Base-by-base conservation (phyloP, 1,284 basidiomycete species). In the Rhodofomes roseus region DNA sequence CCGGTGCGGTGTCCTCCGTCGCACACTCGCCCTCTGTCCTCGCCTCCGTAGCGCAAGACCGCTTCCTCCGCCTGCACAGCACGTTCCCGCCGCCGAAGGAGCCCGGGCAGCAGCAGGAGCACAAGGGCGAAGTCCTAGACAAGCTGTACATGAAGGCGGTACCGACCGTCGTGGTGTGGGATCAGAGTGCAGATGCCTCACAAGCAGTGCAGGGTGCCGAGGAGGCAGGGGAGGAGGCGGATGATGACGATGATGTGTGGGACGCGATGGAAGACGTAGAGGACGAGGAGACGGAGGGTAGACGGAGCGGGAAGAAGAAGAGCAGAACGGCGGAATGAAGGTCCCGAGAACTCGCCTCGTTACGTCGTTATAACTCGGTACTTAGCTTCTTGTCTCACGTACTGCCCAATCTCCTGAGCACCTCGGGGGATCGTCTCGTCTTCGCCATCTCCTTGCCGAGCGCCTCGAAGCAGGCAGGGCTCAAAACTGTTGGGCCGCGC, bases 61-160 rank as follows among this genome's bases (percentile, higher is more conserved):
- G 89, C 37, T 90, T 82, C 64, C 75, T 87, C 29, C 85, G 93
- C n/a, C 73, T 95, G 22, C 90, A 93, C 66, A 86, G 82, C 54
- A 82, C 84, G 0, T 81, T 81, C 50, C 74, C 85, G 6, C 86
- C 85, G 8, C 82, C 85, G 0, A 46, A 69, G 2, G 72, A 80
- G 57, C 74, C 73, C 1, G 83, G 82, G 25, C 71, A 80, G 54
- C 85, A 83, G 58, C 82, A 83, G 59, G 81, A 86, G 46, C 74
- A 78, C 53, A 89, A 85, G 68, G 92, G 91, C 1, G 75, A 80
- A 51, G 81, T 93, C 5, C 69, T 92, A 3, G 84, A 85, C 22
- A 90, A 87, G 69, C 70, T 83, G 2, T 94, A 87, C 70, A 80
- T 89, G 66, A 88, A 87, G 37, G 84, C 84, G 59, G 75, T 76